A percentile compares a stretch with the other conserved stretches of the same genome.
Evolutionary conservation across 1,284 basidiomycete genomes (phyloP).

Genomic region (Irpex sp.): DNA sequence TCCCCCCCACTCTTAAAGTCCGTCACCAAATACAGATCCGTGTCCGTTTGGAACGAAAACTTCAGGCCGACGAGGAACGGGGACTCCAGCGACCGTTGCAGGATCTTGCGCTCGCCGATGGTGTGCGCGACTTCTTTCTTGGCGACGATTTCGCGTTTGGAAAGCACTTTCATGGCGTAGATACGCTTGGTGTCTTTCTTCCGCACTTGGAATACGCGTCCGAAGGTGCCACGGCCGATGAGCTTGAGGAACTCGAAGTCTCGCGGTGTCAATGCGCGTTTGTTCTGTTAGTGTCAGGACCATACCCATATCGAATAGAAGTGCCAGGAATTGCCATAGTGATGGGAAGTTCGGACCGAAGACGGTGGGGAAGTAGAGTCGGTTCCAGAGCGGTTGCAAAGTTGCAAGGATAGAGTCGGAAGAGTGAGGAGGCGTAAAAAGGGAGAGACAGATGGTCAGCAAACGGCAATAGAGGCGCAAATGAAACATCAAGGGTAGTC

Average conservation of each 20-base stretch:
- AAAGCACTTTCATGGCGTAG: constrained; percentile 99
- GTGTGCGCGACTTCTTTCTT: constrained; percentile 99
- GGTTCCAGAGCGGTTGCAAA: background rate
- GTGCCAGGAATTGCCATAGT: background rate
- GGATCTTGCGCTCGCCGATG: constrained; percentile 98
- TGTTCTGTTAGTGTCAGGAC: constrained; percentile 34
- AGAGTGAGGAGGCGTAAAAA: background rate
- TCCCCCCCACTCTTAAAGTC: constrained; percentile 99
- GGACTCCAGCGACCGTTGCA: constrained; percentile 90
- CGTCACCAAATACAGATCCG: constrained; percentile 95
- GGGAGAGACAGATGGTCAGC: background rate
- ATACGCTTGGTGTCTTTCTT: constrained; percentile 98
- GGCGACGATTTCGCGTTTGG: constrained; percentile 97
- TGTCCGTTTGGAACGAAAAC: constrained; percentile 97
- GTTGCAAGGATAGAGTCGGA: background rate
- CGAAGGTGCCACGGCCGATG: constrained; percentile 98
- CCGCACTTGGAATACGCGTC: constrained; percentile 98
- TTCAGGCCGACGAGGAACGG: constrained; percentile 99
- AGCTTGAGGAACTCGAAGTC: constrained; percentile 99
- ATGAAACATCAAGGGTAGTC: background rate
- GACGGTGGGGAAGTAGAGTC: background rate
- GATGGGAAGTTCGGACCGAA: background rate
- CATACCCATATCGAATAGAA: background rate
- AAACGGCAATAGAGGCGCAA: background rate
- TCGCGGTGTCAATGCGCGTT: constrained; percentile 79